phyloP scores from a whole-genome alignment of 2,329 filamentous ascomycete species.

The Hypocrella siamensis region DNA sequence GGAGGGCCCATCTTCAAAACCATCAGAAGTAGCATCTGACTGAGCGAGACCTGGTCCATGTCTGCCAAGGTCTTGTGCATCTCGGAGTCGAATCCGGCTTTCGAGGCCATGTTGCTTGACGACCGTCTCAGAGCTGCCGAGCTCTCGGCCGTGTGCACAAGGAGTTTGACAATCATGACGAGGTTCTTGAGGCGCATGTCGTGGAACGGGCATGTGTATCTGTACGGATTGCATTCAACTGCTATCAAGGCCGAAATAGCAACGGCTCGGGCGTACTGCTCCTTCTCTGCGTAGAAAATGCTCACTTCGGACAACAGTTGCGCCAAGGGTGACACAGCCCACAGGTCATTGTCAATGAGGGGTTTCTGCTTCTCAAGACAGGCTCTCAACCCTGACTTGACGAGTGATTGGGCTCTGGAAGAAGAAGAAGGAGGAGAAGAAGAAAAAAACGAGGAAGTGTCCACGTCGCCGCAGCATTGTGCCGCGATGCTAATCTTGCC shows the following conservation, averaged over 20 bases:
- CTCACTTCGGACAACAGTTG: constrained; percentile 27
- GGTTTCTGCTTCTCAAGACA: constrained; percentile 6
- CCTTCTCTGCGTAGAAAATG: constrained; percentile 26
- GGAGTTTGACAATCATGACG: constrained; percentile 33
- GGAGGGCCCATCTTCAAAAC: constrained; percentile 24
- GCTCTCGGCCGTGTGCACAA: constrained; percentile 30
- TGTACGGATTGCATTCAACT: constrained; percentile 32
- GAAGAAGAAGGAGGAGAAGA: neutral
- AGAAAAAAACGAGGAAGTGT: neutral
- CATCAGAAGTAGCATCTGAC: constrained; percentile 35
- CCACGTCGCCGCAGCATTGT: neutral
- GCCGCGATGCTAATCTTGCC: constrained; percentile 9
- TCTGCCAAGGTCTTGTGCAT: constrained; percentile 18
- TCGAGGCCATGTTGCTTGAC: constrained; percentile 10
- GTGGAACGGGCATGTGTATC: constrained; percentile 32
- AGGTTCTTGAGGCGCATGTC: constrained; percentile 33
- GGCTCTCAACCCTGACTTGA: neutral
- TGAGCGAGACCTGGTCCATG: constrained; percentile 36
- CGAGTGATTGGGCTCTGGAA: neutral
- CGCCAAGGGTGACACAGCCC: constrained; percentile 33
- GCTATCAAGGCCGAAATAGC: constrained; percentile 31
- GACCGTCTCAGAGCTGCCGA: constrained; percentile 11
- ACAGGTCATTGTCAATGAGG: constrained; percentile 17
- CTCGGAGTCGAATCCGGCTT: constrained; percentile 8
- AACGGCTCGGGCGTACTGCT: constrained; percentile 26